Percentiles rank a stretch among this genome's conserved stretches.
phyloP scores from a whole-genome alignment of 176 grass and related monocot species.

The Phoenix dactylifera region DNA sequence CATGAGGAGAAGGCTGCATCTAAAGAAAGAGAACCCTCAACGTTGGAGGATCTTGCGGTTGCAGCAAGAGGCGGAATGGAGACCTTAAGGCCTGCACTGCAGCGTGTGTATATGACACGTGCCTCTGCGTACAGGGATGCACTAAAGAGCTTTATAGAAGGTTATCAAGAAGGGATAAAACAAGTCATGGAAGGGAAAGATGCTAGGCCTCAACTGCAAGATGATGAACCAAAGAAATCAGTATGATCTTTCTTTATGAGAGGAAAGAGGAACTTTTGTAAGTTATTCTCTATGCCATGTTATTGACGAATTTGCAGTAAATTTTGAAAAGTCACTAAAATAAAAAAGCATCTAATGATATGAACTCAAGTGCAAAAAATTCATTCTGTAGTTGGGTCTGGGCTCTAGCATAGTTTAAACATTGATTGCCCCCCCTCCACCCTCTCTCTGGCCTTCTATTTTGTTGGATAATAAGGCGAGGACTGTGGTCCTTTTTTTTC shows the following conservation, averaged over 20 bases:
- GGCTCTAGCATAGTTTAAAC: no score
- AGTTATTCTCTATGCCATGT: no score
- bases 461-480: no score
- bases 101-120: conserved; percentile 31
- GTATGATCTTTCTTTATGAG: neutral
- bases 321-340: no score
- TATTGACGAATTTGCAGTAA: no score
- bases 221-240: conserved; percentile 13
- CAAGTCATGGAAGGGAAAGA: conserved; percentile 27
- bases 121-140: conserved; percentile 35
- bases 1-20: neutral
- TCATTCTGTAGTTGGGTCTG: no score
- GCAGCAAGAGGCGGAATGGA: conserved; percentile 35
- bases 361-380: no score
- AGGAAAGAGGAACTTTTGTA: no score
- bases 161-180: conserved; percentile 39
- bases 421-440: no score
- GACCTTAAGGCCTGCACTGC: conserved; percentile 31
- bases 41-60: conserved; percentile 33
- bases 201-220: conserved; percentile 3
- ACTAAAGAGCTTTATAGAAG: conserved; percentile 30
- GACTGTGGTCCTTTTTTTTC: no score
- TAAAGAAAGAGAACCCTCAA: conserved; percentile 12
- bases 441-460: no score
- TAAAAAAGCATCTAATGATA: no score